Evolutionary conservation across 1,139 yeast genomes (phyloP), one percentile per base, ranked within the genome.

Genomic region (Hansenula anomala): DNA sequence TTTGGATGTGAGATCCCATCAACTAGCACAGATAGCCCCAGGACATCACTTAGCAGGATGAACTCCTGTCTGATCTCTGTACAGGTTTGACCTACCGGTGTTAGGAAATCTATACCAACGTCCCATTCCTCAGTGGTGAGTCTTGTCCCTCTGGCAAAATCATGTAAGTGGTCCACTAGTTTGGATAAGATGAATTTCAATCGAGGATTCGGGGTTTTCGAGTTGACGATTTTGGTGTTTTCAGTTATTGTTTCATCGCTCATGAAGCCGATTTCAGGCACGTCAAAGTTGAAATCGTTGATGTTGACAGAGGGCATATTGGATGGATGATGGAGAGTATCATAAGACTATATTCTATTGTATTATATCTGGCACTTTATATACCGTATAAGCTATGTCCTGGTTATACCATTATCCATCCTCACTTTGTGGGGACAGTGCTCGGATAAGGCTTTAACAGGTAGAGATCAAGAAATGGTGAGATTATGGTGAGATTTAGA

Each of bases 101-200:
- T 60, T 26, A 62, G 44, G 44, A 62, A 59, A 32, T 49, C 41
- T 17, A 62, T 55, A n/a, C 58, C 64, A 13, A 44, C 38, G 36
- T 45, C 52, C 66, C 66, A 62, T 45, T 62, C 66, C 14, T 62
- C 64, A 9, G 61, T 54, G 12, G 63, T 58, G 34, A 62, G 48
- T 39, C 63, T 43, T 3, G 63, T 56, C 42, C 62, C 66, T 29
- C 64, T 45, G 15, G 66, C 64, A 46, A 61, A 61, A 36, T 60
- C 64, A 41, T 61, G 66, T 16, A 61, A 41, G 39, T 61, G 66
- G 28, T 48, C 54, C 8, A 61, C 60, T 15, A 60, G 47, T 23
- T 56, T 43, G 19, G 55, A 54, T 45, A 61, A 39, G n/a, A 61
- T 42, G 36, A 54, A 61, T 36, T 47, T 45, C 32, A 61, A 49